Evolutionary conservation across 805 yeast genomes (phyloP).

Genomic region (Saturnispora quitensis): DNA sequence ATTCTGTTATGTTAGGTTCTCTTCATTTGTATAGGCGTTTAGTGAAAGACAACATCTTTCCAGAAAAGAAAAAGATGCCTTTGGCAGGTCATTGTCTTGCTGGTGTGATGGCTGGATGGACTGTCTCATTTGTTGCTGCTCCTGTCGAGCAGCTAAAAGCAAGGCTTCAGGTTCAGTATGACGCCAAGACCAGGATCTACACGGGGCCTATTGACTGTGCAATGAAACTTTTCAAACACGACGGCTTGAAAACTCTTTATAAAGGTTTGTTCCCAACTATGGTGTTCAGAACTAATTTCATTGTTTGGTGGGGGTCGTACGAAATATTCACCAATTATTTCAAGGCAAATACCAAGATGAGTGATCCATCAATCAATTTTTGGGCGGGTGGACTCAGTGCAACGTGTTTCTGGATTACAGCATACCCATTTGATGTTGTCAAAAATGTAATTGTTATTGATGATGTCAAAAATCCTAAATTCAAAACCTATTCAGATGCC

Average conservation of each 20-base stretch:
- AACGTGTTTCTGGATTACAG: slow-evolving; percentile 79
- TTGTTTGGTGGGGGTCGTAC: slow-evolving; percentile 93
- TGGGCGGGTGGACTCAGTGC: slow-evolving; percentile 92
- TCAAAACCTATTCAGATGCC: slow-evolving; percentile 64
- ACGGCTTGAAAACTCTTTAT: slow-evolving; percentile 67
- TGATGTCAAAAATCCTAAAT: slow-evolving; percentile 60
- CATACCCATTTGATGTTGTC: slow-evolving; percentile 83
- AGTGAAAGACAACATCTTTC: slow-evolving; percentile 55
- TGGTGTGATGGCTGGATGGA: slow-evolving; percentile 79
- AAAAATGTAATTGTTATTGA: slow-evolving; percentile 82
- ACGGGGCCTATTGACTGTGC: slow-evolving; percentile 78
- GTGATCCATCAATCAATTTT: slow-evolving; percentile 66
- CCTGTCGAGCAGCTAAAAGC: slow-evolving; percentile 90
- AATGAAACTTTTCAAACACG: slow-evolving; percentile 42
- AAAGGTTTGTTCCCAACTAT: slow-evolving; percentile 79
- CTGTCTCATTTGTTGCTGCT: slow-evolving; percentile 92
- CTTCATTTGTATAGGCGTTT: slow-evolving; percentile 66
- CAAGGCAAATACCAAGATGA: slow-evolving; percentile 52
- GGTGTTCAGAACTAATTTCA: slow-evolving; percentile 78
- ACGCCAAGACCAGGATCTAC: slow-evolving; percentile 56
- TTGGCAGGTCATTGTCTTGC: slow-evolving; percentile 67
- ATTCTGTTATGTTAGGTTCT: slow-evolving; percentile 82
- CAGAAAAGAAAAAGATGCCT: slow-evolving; percentile 56
- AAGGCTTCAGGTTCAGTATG: slow-evolving; percentile 82
- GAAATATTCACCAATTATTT: slow-evolving; percentile 68